Base-by-base conservation (phyloP, 1,284 basidiomycete species). In the Ganoderma sinense region DNA sequence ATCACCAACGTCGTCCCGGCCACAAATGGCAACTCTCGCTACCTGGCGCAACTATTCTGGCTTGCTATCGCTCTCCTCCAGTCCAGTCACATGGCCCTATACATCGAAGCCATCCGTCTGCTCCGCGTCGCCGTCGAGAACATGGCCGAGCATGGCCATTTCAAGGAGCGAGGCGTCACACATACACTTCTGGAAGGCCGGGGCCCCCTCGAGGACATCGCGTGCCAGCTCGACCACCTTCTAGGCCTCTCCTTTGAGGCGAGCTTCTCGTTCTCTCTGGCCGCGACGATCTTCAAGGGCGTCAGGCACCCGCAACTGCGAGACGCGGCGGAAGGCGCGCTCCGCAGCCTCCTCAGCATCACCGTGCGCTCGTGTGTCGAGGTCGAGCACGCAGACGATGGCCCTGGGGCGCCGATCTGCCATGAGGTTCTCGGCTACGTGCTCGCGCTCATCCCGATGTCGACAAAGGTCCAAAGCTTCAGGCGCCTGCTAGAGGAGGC, bases 231-330 rank as follows among this genome's bases (percentile, higher is more conserved):
- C 45, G 95, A 96, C 75, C 86, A 91, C 56, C 81, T 94, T 55
- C 84, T 94, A 18, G 88, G 89, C 31, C 81, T 97, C 36, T 94
- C 92, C 1, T 96, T 96, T 81, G 91, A 93, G 53, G 85, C 88
- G 0, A 92, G 86, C 79, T 93, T 95, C 79, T 93, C 92, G 16
- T 95, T 97, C 79, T 91, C 94, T 7, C 82, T 97, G 16, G 90
- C 94, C 0, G 86, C 94, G 0, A 88, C 95, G 72, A 88, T 97
- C 67, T 94, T 95, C 86, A 96, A 96, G 78, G 95, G 95, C 29
- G 82, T 96, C 65, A 89, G 95, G 45, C 90, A 92, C 75, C 85
- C 88, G 4, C 84, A 85, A 4, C 86, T 95, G 67, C 87, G 83
- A 66, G 87, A 87, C 2, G 84, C 87, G 23, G 90, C 92, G 4